Base-by-base conservation (phyloP, 495 filamentous ascomycete species). In the Xeromyces bisporus region DNA sequence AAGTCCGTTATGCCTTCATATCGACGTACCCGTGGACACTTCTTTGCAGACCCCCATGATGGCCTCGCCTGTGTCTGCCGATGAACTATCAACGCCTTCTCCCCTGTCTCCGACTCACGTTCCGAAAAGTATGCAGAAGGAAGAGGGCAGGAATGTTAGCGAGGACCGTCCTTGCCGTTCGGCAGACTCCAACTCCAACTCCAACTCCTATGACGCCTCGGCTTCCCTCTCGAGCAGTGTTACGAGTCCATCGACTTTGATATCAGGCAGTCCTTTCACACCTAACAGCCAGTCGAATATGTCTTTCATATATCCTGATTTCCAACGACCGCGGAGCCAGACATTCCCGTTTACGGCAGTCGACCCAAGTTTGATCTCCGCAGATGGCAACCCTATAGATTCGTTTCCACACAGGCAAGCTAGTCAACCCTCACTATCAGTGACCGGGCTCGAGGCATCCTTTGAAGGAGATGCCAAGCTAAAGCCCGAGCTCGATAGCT, bases 211-310 rank as follows among this genome's bases (percentile, higher is more conserved):
- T 11, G 68, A 67, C 23, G 74, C 66, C 23, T 58, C 56, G 8
- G 67, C 69, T 5, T 75, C 75, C 1, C 77, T 84, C 42, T 80
- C 82, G 3, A 67, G 67, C 16, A 77, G 73, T 31, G 73, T 85
- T 6, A 69, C 80, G 18, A 92, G 81, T 42, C 89, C 89, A 26
- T 83, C 86, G 7, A 84, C 87, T 2, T 79, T 92, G 45, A 71
- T 91, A 35, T 75, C 77, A 1, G 76, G 72, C 29, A 77, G 72
- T 31, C 71, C 75, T 9, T 85, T 82, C 41, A 69, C 76, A 18
- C 66, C 75, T 20, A 64, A 69, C 12, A 72, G 73, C 36, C 75
- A 77, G 31, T 69, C 64, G 18, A 63, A 73, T 26, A 62, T 77
- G 6, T 67, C 70, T 18, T 60, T 64, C 3, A 56, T 63, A 10